Base-by-base conservation (phyloP, 2,329 filamentous ascomycete species). In the Diplodia scrobiculata region DNA sequence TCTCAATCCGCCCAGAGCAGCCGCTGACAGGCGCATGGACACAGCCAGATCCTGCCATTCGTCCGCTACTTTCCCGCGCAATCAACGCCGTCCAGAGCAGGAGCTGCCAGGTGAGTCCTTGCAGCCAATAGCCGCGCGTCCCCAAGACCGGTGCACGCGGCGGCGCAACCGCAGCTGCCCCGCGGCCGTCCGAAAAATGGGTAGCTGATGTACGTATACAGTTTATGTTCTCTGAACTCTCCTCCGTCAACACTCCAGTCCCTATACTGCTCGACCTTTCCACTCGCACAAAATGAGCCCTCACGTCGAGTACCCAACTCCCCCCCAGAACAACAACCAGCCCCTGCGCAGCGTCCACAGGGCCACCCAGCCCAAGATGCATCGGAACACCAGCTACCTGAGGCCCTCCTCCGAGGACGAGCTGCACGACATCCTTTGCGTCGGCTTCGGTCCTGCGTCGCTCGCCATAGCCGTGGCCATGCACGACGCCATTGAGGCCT, bases 391-490 rank as follows among this genome's bases (percentile, higher is more conserved):
- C 41, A 84, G 83, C 11, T 78, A 81, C 67, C 79, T 89, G 17
- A 80, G 77, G 62, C 79, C 84, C n/a, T 82, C 84, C 2, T 78
- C 82, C 29, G 76, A 83, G 63, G 84, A 89, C 69, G 86, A 90
- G 59, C 80, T 92, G 36, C 89, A 93, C 75, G 94, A 98, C 77
- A 82, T 98, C 63, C 82, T 98, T 71, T 97, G 92, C 77, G 87
- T 97, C 66, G 94, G 94, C 27, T 98, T 98, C 75, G 94, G 94
- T 7, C 94, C 94, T 21, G 94, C 94, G 32, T 95, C 92, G 68
- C 83, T 98, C 41, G 89, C 93, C 19, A 90, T 98, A 68, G 94
- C 91, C 14, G 89, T 97, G 66, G 93, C 95, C 27, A 84, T 97
- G 50, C 89, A 96, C 77, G 94, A 98, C 77, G 81, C 87, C n/a